Conservation (phyloP, 805 yeast genomes). For the Pichia membranifaciens region DNA sequence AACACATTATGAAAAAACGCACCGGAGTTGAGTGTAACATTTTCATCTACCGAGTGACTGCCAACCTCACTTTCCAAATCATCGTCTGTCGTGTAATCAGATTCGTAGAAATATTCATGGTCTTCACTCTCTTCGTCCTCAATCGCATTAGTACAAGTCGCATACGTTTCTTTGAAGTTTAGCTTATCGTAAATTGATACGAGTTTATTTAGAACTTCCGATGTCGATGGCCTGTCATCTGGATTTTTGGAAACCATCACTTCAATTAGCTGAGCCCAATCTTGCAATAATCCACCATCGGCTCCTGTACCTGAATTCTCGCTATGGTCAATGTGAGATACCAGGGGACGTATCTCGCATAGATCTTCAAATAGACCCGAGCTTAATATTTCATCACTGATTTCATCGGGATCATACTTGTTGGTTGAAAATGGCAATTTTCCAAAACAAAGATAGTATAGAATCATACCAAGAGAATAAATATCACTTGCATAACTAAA, state of each 20-base stretch:
- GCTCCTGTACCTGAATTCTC: background rate
- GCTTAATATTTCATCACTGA: constrained; percentile 23
- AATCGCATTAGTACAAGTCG: background rate
- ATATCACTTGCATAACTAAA: constrained; percentile 72
- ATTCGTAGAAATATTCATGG: background rate
- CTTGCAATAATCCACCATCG: constrained; percentile 31
- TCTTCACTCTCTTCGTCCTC: constrained; percentile 12
- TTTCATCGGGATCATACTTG: constrained; percentile 19
- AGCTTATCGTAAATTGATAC: constrained; percentile 10
- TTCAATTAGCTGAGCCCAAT: constrained; percentile 30
- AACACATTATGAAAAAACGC: too few relatives aligned
- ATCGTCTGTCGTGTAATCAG: background rate
- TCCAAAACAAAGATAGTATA: constrained; percentile 69
- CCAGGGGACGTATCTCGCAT: constrained; percentile 14
- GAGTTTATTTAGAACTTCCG: constrained; percentile 31
- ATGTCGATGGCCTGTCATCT: constrained; percentile 42
- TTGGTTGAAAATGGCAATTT: constrained; percentile 49
- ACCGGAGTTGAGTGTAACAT: too few relatives aligned
- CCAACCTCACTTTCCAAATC: constrained; percentile 3
- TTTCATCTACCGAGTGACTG: background rate
- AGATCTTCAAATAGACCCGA: constrained; percentile 20
- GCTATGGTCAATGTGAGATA: background rate
- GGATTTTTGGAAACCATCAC: constrained; percentile 17
- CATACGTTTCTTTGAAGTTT: background rate
- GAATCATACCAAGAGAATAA: constrained; percentile 79